These are phyloP conservation scores for Neoarthrinium moseri DNA, from an alignment of 2,329 filamentous ascomycete genomes.

Conservation along the genomic window DNA sequence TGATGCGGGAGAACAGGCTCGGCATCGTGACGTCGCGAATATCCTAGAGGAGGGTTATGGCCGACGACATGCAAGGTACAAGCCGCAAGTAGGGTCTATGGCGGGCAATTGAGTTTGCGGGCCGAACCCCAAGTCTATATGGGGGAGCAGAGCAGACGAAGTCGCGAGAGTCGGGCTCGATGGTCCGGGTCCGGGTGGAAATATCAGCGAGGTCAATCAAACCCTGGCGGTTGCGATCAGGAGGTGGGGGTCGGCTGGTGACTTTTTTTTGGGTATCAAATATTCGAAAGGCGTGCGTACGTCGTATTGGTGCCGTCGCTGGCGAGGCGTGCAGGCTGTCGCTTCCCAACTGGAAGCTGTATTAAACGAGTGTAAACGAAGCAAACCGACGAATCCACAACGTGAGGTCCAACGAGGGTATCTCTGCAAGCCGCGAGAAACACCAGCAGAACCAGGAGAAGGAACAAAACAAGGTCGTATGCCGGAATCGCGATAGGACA, in stretches of 20 bases:
- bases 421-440: neutral
- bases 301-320: neutral
- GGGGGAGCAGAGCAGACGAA: neutral
- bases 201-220: neutral
- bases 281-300: neutral
- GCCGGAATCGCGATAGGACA: no score
- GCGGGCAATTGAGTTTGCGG: neutral
- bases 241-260: neutral
- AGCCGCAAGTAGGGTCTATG: neutral
- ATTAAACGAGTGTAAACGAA: neutral
- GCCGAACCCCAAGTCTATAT: neutral
- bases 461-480: no score
- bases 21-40: constrained; percentile 42
- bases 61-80: neutral
- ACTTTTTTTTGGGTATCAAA: constrained; percentile 1
- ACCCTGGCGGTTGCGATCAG: neutral
- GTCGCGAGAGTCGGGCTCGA: no score
- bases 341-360: neutral
- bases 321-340: neutral
- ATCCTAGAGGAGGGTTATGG: neutral
- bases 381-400: neutral
- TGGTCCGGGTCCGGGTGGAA: no score
- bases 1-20: constrained; percentile 63
- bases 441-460: neutral
- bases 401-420: neutral